Base-by-base conservation (phyloP, 768 basidiomycete genomes). In the Asterophora parasitica region DNA sequence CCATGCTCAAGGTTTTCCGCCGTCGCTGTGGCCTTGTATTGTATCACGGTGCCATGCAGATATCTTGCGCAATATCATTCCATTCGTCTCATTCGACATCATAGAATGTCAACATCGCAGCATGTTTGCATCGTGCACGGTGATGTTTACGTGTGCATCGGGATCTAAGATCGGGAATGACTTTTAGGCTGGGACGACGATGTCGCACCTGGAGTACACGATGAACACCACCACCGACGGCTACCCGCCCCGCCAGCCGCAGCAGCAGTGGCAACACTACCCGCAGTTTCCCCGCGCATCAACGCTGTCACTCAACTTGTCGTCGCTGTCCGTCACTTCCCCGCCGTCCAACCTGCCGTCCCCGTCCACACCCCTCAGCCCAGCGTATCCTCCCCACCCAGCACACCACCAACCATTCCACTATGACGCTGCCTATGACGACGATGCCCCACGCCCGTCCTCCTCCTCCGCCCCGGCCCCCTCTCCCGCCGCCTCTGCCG, bases 251-350 rank as follows among this genome's bases (percentile, higher is more conserved):
- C 50, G 43, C 11, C 54, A 51, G 36, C 54, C 38, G 12, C 51
- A 41, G 10, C 57, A 43, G 26, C 54, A 49, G 38, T 43, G 50
- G 2, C 46, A 50, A 17, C 42, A 57, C 31, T 42, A 52, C 37
- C 43, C 44, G 3, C 39, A 32, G 4, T 44, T 30, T 28, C 13
- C 17, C 16, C 43, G 52, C 16, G 47, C 32, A n/a, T 65, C 74
- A 30, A 60, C 70, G 1, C 71, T 88, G 36, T 78, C 82, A 26
- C 77, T 88, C 61, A 88, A 87, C 61, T 71, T 89, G 48, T 80
- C 79, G 19, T 73, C 77, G 1, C 75, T 88, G 44, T 70, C 78
- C 42, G 85, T 88, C 46, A 65, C 82, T 34, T 85, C 83, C 16
- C 83, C 84, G 7, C 6, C 23, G 3, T 73, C 80, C 7, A 78